Percentiles rank a stretch among this genome's conserved stretches.
These are phyloP conservation scores for Stachybotrys echinatus DNA, from an alignment of 2,329 filamentous ascomycete species.

Conservation along the genomic window DNA sequence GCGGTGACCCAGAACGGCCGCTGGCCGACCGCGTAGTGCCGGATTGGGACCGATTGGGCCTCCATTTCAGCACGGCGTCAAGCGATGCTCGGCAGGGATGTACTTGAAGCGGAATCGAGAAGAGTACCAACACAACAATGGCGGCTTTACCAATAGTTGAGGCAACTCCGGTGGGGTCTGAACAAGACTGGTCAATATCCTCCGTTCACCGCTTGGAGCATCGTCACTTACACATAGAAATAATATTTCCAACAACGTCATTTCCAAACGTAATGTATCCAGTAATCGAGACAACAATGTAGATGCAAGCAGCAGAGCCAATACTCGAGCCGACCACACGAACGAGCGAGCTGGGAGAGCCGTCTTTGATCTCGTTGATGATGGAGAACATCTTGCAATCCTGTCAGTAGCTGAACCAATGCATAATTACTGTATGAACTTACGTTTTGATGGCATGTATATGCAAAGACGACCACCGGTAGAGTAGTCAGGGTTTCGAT, in stretches of 20 bases:
- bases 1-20: constrained; percentile 33
- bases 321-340: constrained; percentile 79
- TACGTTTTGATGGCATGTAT: constrained; percentile 97
- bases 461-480: constrained; percentile 97
- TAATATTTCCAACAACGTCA: constrained; percentile 84
- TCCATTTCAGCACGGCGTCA: constrained; percentile 91
- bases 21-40: constrained; percentile 16
- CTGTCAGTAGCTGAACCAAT: constrained; percentile 18
- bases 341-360: constrained; percentile 68
- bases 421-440: constrained; percentile 16
- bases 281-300: constrained; percentile 87
- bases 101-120: constrained; percentile 91
- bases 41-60: constrained; percentile 50
- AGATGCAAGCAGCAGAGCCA: constrained; percentile 79
- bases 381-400: constrained; percentile 87
- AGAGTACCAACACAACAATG: constrained; percentile 93
- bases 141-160: constrained; percentile 92
- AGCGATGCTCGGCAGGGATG: constrained; percentile 95
- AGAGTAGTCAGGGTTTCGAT: constrained; percentile 78
- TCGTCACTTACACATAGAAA: constrained; percentile 67
- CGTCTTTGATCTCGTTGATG: constrained; percentile 86
- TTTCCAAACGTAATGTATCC: constrained; percentile 95
- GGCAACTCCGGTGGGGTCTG: constrained; percentile 47
- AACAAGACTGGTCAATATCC: constrained; percentile 13
- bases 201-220: neutral